phyloP scores from a whole-genome alignment of 2,329 filamentous ascomycete genomes.

The Onygenales sp. region DNA sequence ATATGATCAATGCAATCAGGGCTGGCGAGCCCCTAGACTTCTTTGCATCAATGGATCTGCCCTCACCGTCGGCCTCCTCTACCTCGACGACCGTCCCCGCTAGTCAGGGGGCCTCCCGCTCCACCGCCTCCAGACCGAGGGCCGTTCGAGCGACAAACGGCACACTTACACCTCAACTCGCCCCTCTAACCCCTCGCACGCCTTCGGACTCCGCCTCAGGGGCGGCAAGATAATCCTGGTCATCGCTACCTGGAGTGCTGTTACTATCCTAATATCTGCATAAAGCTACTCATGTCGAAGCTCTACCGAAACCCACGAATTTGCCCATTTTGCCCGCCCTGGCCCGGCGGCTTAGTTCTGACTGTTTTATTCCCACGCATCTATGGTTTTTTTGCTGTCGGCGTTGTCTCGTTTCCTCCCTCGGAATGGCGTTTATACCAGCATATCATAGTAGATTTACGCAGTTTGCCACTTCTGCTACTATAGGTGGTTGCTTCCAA shows the following conservation, averaged over 20 bases:
- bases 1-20: conserved; percentile 31
- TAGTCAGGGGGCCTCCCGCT: background rate
- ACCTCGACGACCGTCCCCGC: background rate
- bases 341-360: background rate
- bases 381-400: background rate
- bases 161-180: background rate
- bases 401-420: background rate
- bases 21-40: conserved; percentile 25
- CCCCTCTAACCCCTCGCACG: background rate
- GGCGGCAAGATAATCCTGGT: background rate
- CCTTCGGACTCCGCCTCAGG: background rate
- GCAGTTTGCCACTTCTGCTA: background rate
- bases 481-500: background rate
- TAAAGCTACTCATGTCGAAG: background rate
- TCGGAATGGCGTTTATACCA: background rate
- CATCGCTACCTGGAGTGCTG: background rate
- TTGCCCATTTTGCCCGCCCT: background rate
- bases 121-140: background rate
- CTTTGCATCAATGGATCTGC: conserved; percentile 6
- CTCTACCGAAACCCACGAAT: background rate
- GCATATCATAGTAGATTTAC: background rate
- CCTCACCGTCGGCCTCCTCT: conserved; percentile 6
- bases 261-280: background rate
- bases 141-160: background rate
- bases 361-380: background rate